Conservation (phyloP, 2,329 filamentous ascomycete species). For the Sclerotinia subarctica region DNA sequence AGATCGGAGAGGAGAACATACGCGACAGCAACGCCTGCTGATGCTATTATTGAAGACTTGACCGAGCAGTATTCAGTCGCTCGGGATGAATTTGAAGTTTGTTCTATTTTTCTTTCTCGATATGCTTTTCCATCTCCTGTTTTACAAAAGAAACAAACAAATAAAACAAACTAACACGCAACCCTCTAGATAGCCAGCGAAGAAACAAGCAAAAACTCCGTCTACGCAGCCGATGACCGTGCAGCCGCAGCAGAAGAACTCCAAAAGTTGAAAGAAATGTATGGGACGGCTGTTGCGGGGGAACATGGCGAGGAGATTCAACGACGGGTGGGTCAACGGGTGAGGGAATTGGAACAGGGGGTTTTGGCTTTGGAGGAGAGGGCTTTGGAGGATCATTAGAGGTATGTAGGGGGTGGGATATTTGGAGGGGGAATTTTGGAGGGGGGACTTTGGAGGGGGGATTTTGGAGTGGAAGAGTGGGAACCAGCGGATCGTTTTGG, state of each 20-base stretch:
- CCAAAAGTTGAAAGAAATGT: constrained; percentile 40
- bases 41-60: constrained; percentile 9
- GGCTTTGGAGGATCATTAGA: constrained; percentile 37
- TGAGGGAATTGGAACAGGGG: constrained; percentile 47
- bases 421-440: neutral
- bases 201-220: constrained; percentile 44
- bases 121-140: too few species aligned
- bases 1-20: neutral
- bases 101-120: too few species aligned
- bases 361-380: constrained; percentile 44
- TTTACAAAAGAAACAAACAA: too few species aligned
- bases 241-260: constrained; percentile 46
- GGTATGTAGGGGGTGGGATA: neutral
- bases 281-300: constrained; percentile 37
- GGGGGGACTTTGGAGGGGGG: too few species aligned
- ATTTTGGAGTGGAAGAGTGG: too few species aligned
- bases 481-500: too few species aligned
- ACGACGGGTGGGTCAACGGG: constrained; percentile 44
- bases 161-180: neutral
- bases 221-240: constrained; percentile 47
- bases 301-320: constrained; percentile 43
- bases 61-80: constrained; percentile 40
- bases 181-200: constrained; percentile 43
- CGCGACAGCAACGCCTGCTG: neutral
- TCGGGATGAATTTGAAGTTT: constrained; percentile 45